Evolutionary conservation across 2,329 filamentous ascomycete genomes (phyloP), one percentile per base, ranked within the genome.

Genomic region (Beauveria sp.): DNA sequence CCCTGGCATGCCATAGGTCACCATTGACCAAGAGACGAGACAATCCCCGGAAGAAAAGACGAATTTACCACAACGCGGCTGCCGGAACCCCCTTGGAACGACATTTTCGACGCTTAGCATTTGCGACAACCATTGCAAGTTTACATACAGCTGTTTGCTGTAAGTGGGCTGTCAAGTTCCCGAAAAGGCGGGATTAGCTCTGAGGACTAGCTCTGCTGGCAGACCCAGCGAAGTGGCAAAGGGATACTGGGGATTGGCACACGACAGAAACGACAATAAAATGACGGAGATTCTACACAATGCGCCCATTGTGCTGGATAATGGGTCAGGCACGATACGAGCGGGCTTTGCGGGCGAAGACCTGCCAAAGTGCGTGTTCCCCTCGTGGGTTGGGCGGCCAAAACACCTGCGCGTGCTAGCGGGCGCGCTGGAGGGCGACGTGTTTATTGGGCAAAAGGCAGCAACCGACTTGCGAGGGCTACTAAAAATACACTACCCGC

Each of bases 251-350:
- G 28, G 40, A 46, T 18, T 42, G 45, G 10, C 20, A 34, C 18
- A 54, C 30, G 24, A 63, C 57, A 53, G 30, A 60, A 40, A 20
- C 30, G 34, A 51, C 50, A 60, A 60, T 53, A 69, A 40, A 58
- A 85, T 86, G 82, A 76, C 81, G 64, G 83, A 86, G 66, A 79
- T 79, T 62, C 86, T 98, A 61, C 95, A 97, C 81, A 99, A 99
- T 82, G 93, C 92, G 67, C 93, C 95, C 63, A 96, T 99, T 75
- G 95, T 99, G 73, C 90, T 99, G 71, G 95, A 99, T 84, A 99
- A 99, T 79, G 95, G 95, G 71, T 97, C 93, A 67, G 95, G 95
- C 66, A 99, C 95, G 5, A 98, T 99, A 73, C 86, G 96, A 73
- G 95, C 95, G 60, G 95, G 95, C 24, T 99, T 98, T 73, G 95